phyloP scores from a whole-genome alignment of 306 rosid species.

The Ochetophila trinervis region DNA sequence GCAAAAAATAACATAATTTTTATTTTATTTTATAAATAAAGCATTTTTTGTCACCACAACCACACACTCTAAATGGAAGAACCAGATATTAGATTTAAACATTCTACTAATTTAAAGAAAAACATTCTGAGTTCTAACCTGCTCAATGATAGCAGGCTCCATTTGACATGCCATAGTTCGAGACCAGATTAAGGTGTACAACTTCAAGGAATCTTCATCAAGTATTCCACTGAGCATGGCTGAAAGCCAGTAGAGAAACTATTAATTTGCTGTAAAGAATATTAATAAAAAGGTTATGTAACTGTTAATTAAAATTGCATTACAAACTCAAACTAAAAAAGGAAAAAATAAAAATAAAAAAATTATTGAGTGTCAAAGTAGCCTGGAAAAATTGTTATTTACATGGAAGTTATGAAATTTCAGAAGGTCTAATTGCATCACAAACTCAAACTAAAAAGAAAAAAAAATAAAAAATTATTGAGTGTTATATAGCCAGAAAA shows the following conservation, averaged over 20 bases:
- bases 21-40: neutral
- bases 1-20: neutral
- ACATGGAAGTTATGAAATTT: conserved; percentile 79
- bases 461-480: neutral
- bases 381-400: conserved; percentile 26
- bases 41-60: neutral
- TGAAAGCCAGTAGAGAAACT: conserved; percentile 38
- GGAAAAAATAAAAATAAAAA: neutral
- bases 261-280: conserved; percentile 19
- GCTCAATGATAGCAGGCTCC: conserved; percentile 73
- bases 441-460: conserved; percentile 9
- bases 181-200: conserved; percentile 90
- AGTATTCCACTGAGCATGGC: conserved; percentile 66
- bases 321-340: conserved; percentile 14
- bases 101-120: conserved; percentile 7
- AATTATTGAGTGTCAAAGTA: conserved; percentile 7
- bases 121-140: conserved; percentile 41
- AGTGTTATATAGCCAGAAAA: conserved; percentile 14
- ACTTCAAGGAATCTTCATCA: conserved; percentile 77
- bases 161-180: conserved; percentile 90
- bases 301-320: neutral
- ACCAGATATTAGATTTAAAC: neutral
- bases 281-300: conserved; percentile 25
- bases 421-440: conserved; percentile 97
- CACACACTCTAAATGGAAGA: neutral